Evolutionary conservation across 2,329 filamentous ascomycete species (phyloP).

Genomic region (Trichoderma atrobrunneum): DNA sequence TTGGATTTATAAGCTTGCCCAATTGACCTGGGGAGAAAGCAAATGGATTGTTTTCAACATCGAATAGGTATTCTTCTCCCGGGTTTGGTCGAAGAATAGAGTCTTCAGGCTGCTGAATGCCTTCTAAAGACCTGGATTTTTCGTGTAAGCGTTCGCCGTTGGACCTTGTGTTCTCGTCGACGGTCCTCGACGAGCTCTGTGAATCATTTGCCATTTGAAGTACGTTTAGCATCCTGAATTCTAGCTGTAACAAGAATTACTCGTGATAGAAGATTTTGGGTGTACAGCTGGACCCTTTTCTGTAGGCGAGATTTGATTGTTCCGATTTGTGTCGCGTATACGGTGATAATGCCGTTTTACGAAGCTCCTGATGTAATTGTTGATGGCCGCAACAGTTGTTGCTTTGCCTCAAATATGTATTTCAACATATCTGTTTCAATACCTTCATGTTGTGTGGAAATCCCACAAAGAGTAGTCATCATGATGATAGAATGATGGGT

Average conservation of each 20-base stretch:
- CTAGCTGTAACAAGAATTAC: background rate
- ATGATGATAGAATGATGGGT: background rate
- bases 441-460: background rate
- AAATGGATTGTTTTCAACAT: constrained; percentile 2
- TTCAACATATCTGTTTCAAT: background rate
- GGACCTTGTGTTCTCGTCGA: background rate
- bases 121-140: background rate
- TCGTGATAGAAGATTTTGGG: background rate
- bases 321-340: background rate
- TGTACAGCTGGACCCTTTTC: background rate
- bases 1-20: constrained; percentile 76
- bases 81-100: background rate
- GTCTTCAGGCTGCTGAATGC: background rate
- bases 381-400: background rate
- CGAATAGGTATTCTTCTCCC: background rate
- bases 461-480: background rate
- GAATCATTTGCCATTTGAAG: background rate
- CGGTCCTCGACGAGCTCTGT: background rate
- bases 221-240: background rate
- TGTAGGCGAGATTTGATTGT: background rate
- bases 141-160: background rate
- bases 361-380: background rate
- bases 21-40: constrained; percentile 49
- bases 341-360: background rate
- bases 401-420: background rate